phyloP scores from a whole-genome alignment of 306 rosid species.

The Vigna angularis region DNA sequence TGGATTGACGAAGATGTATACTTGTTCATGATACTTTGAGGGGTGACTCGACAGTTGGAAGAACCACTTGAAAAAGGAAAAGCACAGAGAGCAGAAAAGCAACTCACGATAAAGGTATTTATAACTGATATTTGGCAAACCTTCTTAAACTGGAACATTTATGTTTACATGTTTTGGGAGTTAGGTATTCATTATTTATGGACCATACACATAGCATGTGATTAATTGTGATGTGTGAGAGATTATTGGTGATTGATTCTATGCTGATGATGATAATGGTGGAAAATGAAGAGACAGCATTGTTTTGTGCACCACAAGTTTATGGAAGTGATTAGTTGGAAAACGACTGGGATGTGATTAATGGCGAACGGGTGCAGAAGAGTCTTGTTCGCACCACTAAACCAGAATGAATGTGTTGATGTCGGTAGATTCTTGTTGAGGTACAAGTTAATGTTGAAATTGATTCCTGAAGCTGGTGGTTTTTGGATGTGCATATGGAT shows the following conservation, averaged over 20 bases:
- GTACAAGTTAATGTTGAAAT: not conserved
- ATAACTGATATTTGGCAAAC: not conserved
- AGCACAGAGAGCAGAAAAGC: not conserved
- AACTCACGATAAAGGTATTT: not conserved
- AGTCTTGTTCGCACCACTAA: not conserved
- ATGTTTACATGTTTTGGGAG: not conserved
- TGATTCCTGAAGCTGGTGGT: not conserved
- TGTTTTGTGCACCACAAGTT: conserved; percentile 17
- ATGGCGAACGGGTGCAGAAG: conserved; percentile 18
- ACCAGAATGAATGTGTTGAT: conserved; percentile 14
- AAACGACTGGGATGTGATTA: conserved; percentile 27
- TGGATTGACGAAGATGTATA: not conserved
- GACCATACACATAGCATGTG: not conserved
- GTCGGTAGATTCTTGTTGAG: conserved; percentile 25
- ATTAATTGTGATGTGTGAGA: not conserved
- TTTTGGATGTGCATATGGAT: conserved; percentile 12
- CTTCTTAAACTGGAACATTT: not conserved
- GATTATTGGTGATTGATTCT: not conserved
- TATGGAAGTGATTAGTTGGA: conserved; percentile 11
- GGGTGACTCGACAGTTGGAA: not conserved
- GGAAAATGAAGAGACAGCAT: not conserved
- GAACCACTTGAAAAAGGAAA: not conserved
- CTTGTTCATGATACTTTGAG: not conserved
- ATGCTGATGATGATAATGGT: not conserved
- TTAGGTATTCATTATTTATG: not conserved